Percentiles rank a stretch among this genome's conserved stretches.
Evolutionary conservation across 176 grass and related monocot species (phyloP).

Genomic region (Melocanna baccifera): DNA sequence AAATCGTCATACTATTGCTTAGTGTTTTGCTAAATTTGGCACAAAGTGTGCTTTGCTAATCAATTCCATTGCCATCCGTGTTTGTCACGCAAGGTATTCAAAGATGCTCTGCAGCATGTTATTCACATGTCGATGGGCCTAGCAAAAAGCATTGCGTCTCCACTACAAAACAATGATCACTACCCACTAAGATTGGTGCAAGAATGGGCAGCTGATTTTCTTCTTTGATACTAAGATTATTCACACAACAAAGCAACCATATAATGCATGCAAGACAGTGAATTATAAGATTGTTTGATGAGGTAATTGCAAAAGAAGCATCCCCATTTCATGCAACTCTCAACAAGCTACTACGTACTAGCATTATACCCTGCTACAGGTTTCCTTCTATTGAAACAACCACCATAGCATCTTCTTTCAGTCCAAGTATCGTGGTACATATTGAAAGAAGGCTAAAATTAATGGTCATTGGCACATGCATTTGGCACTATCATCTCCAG

Average conservation of each 20-base stretch:
- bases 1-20: neutral
- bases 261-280: neutral
- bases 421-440: neutral
- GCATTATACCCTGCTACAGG: neutral
- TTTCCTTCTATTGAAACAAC: neutral
- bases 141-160: neutral
- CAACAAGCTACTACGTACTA: too few relatives aligned
- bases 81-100: neutral
- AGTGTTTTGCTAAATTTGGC: neutral
- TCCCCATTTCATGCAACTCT: too few relatives aligned
- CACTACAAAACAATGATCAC: neutral
- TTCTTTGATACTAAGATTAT: too few relatives aligned
- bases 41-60: neutral
- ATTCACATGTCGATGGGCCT: neutral
- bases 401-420: neutral
- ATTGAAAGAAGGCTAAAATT: neutral
- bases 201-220: neutral
- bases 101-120: neutral
- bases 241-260: neutral
- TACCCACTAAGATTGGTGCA: neutral
- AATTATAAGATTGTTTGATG: too few relatives aligned
- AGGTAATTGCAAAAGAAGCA: too few relatives aligned
- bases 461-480: neutral
- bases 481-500: neutral
- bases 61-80: neutral